A percentile compares a stretch with the other conserved stretches of the same genome.
Conservation (phyloP, 2,329 filamentous ascomycete genomes). For the Fusarium caatingaense region DNA sequence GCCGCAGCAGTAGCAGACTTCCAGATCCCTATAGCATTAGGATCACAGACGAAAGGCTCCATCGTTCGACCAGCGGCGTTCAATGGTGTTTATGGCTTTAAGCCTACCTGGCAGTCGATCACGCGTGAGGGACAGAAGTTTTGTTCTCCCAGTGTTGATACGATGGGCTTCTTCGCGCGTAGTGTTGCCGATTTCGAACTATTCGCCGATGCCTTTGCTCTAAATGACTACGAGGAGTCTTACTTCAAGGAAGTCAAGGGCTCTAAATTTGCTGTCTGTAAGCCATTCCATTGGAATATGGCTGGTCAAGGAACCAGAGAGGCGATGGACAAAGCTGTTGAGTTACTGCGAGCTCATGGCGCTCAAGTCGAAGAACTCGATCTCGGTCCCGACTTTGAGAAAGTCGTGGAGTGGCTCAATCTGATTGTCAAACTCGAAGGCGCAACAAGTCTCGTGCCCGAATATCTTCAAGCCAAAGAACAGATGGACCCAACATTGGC, state of each 20-base stretch:
- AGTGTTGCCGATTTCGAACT: conserved; percentile 68
- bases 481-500: conserved; percentile 59
- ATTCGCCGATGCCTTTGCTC: conserved; percentile 63
- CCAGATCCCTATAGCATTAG: conserved; percentile 69
- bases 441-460: conserved; percentile 63
- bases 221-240: conserved; percentile 62
- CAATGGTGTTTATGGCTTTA: conserved; percentile 73
- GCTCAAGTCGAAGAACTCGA: conserved; percentile 67
- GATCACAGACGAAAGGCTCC: conserved; percentile 75
- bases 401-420: conserved; percentile 63
- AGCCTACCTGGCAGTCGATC: conserved; percentile 74
- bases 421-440: conserved; percentile 65
- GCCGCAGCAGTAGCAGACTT: conserved; percentile 74
- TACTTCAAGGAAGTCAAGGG: conserved; percentile 54
- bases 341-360: conserved; percentile 58
- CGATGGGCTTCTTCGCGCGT: conserved; percentile 69
- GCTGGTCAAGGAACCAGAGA: conserved; percentile 57
- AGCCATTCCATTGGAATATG: conserved; percentile 63
- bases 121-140: conserved; percentile 71
- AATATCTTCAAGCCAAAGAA: conserved; percentile 61
- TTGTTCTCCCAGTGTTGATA: conserved; percentile 70
- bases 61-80: conserved; percentile 73
- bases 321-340: conserved; percentile 56
- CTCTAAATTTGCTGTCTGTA: conserved; percentile 65
- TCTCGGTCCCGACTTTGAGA: conserved; percentile 61